Conservation (phyloP, 768 basidiomycete species). For the Tricholoma saponaceum region DNA sequence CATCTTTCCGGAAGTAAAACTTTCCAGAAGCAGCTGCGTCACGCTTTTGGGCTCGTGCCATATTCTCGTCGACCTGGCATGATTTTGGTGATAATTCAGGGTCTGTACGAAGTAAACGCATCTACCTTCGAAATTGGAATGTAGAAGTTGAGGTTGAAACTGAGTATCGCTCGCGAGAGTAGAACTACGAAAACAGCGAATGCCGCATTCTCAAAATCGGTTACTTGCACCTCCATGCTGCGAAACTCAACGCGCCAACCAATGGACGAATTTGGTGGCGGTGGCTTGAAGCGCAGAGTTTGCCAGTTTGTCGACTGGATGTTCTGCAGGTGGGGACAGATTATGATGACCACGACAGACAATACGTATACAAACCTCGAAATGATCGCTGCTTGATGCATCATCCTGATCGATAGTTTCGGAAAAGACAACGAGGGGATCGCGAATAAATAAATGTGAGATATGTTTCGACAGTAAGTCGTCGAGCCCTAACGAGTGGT, state of each 20-base stretch:
- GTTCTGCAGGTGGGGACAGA: constrained; percentile 49
- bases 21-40: constrained; percentile 70
- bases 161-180: constrained; percentile 88
- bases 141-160: constrained; percentile 91
- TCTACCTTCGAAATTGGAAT: constrained; percentile 92
- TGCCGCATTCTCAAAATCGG: constrained; percentile 98
- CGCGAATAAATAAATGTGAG: constrained; percentile 94
- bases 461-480: constrained; percentile 85
- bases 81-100: not conserved
- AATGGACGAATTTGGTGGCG: constrained; percentile 86
- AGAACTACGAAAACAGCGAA: constrained; percentile 94
- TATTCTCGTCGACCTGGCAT: constrained; percentile 91
- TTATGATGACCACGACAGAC: not conserved
- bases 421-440: constrained; percentile 92
- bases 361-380: constrained; percentile 58
- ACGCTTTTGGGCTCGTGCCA: constrained; percentile 83
- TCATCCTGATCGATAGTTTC: constrained; percentile 95
- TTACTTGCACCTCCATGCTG: constrained; percentile 98
- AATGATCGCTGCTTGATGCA: constrained; percentile 83
- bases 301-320: constrained; percentile 99
- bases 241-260: constrained; percentile 99
- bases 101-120: not conserved
- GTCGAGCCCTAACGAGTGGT: constrained; percentile 63
- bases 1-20: constrained; percentile 88
- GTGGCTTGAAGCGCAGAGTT: constrained; percentile 97